Evolutionary conservation across 768 basidiomycete genomes (phyloP), one percentile per base, ranked within the genome.

Genomic region (Boletus sp.): DNA sequence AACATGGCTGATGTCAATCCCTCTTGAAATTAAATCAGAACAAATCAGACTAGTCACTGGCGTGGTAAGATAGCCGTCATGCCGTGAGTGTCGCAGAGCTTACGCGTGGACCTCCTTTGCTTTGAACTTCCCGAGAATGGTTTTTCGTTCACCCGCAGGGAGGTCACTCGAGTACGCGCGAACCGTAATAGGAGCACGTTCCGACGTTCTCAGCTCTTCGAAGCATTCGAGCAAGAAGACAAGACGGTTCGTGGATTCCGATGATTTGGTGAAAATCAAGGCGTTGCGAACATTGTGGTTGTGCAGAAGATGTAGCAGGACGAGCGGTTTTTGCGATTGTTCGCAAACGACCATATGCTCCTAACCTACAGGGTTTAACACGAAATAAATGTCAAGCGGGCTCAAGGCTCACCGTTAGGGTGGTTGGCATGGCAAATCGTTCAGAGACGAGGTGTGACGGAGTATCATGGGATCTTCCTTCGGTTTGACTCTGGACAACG

Each of bases 221-320:
- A 97, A 94, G 63, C 89, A 88, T 28, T 88, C 82, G 61, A 98
- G 84, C 11, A 98, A 78, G 40, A 79, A 82, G 29, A 94, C 87
- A 7, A 98, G 84, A 9, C 96, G 83, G 4, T 78, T 76, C 0
- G 94, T 91, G 0, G 92, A 93, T 68, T 98, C 95, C 5, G 95
- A 88, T 0, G 90, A 93, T 74, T 98, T 98, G n/a, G 96, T 97
- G 75, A 99, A 99, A 32, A 97, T 87, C 35, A 99, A 78, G 0
- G 88, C 90, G 56, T 90, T 89, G 9, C 72, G 77, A 20, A 94
- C 78, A 8, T 76, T 66, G 47, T 75, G 78, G 8, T 76, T 68
- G 65, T 89, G 86, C 3, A 97, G 78, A 50, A 99, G 86, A 66
- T 98, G 80, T 72, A 97, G 89, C 53, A 99, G 83, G 63, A 92